Evolutionary conservation across 2,329 filamentous ascomycete genomes (phyloP), one percentile per base, ranked within the genome.

Genomic region (Nemania sp.): DNA sequence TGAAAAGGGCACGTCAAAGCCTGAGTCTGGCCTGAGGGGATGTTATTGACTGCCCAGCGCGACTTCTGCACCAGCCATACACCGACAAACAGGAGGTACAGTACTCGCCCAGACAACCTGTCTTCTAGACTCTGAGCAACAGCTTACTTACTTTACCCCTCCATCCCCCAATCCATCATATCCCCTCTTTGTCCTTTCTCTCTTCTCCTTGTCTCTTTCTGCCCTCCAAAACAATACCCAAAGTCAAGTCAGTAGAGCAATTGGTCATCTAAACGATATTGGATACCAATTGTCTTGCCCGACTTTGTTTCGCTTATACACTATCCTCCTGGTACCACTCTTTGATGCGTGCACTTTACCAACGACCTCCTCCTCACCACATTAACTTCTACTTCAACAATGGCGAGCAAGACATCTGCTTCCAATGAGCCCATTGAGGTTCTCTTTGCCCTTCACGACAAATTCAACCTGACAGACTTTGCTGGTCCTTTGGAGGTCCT

Each of bases 391-490:
- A 20, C 71, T 70, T 29, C 65, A 68, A 78, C 68, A 74, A 89
- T 89, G 87, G 84, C 85, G 78, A 80, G 80, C 77, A 88, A 88
- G 84, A 83, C 81, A 73, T 87, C 86, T 79, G 85, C 87, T 79
- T 82, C 83, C 75, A 86, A 88, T 77, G 85, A 89, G 78, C 86
- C 86, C 72, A 82, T 89, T 75, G 83, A 88, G 71, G 85, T 89
- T 72, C 85, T 89, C 77, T 84, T 89, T 79, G 87, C 84, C 74
- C 83, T 89, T 74, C 87, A 89, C 62, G 80, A 83, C 77, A 87
- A 88, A 77, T 89, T 89, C 77, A 82, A 89, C 76, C 78, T 89
- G 66, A 74, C 88, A 72, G 87, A 89, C 81, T 84, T 89, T 73
- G 84, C 86, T 64, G 87, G 86, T 71, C 83, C 86, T 51, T 77